Percentiles rank a stretch among this genome's conserved stretches.
Evolutionary conservation across 805 yeast genomes (phyloP).

Genomic region (Suhomyces canberraensis): DNA sequence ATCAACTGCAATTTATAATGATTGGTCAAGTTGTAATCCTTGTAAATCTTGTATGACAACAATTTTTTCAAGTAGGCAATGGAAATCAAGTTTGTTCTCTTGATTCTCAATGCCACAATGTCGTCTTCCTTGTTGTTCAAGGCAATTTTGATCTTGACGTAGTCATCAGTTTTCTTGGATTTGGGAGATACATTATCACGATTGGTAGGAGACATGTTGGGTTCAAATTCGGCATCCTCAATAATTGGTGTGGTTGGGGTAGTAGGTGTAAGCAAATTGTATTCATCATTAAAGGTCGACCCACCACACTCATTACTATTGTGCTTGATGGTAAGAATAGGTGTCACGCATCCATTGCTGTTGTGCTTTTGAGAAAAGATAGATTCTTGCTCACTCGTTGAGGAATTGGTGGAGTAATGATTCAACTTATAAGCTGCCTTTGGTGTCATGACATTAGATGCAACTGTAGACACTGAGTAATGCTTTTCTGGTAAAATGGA

Average conservation of each 20-base stretch:
- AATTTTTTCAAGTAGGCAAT: slow-evolving; percentile 25
- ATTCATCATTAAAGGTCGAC: neutral
- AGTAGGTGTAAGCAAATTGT: slow-evolving; percentile 1
- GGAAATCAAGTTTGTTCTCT: slow-evolving; percentile 20
- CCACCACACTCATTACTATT: neutral
- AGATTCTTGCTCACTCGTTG: slow-evolving; percentile 11
- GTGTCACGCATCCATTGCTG: too few relatives aligned
- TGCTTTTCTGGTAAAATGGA: slow-evolving; percentile 1
- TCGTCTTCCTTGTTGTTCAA: slow-evolving; percentile 28
- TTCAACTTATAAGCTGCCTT: slow-evolving; percentile 1
- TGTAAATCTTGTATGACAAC: slow-evolving; percentile 28
- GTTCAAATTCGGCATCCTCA: slow-evolving; percentile 10
- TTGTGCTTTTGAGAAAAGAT: slow-evolving; percentile 9
- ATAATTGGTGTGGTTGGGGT: slow-evolving; percentile 14
- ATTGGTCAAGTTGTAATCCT: slow-evolving; percentile 23
- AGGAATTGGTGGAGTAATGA: slow-evolving; percentile 9
- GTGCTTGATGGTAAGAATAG: too few relatives aligned
- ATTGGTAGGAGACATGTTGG: slow-evolving; percentile 1
- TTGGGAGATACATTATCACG: neutral
- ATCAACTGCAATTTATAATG: slow-evolving; percentile 24
- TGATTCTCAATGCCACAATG: slow-evolving; percentile 25
- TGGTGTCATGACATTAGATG: slow-evolving; percentile 2
- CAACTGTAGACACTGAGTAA: slow-evolving; percentile 1
- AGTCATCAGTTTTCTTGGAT: slow-evolving; percentile 4
- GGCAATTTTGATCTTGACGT: slow-evolving; percentile 25